phyloP scores from a whole-genome alignment of 2,329 filamentous ascomycete genomes.

The Cadophora gregata region DNA sequence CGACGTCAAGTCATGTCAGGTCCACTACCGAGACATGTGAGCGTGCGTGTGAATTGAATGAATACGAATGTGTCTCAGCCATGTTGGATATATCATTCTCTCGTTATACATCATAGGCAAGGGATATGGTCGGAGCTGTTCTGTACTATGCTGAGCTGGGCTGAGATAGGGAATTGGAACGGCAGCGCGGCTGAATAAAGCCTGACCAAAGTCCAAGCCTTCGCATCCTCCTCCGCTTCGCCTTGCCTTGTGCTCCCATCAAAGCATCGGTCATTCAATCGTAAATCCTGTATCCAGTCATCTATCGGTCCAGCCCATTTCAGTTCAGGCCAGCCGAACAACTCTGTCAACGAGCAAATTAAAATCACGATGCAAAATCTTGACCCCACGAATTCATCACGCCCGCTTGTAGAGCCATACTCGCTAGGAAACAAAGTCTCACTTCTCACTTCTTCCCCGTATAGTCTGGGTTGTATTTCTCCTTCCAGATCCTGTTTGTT shows the following conservation, averaged over 20 bases:
- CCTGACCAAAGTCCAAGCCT: slow-evolving; percentile 1
- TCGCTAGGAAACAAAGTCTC: background rate
- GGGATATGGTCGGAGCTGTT: slow-evolving; percentile 6
- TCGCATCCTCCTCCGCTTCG: slow-evolving; percentile 4
- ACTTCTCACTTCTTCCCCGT: slow-evolving; percentile 26
- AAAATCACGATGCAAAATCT: background rate
- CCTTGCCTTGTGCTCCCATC: slow-evolving; percentile 14
- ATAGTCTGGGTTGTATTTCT: slow-evolving; percentile 74
- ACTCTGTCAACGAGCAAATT: background rate
- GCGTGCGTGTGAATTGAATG: background rate
- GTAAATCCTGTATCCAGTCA: background rate
- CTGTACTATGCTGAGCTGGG: background rate
- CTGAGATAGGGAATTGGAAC: background rate
- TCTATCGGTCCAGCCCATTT: background rate
- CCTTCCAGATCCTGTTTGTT: slow-evolving; percentile 82
- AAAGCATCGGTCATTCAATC: slow-evolving; percentile 5
- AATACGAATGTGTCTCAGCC: slow-evolving; percentile 13
- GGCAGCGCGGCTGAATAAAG: slow-evolving; percentile 10
- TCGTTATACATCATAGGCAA: background rate
- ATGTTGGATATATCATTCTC: slow-evolving; percentile 1
- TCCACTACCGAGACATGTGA: background rate
- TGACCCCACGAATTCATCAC: background rate
- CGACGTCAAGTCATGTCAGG: background rate
- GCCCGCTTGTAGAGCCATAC: background rate
- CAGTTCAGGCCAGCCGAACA: slow-evolving; percentile 1